Base-by-base conservation (phyloP, 208 protist species). In the Acanthamoeba culbertsoni region DNA sequence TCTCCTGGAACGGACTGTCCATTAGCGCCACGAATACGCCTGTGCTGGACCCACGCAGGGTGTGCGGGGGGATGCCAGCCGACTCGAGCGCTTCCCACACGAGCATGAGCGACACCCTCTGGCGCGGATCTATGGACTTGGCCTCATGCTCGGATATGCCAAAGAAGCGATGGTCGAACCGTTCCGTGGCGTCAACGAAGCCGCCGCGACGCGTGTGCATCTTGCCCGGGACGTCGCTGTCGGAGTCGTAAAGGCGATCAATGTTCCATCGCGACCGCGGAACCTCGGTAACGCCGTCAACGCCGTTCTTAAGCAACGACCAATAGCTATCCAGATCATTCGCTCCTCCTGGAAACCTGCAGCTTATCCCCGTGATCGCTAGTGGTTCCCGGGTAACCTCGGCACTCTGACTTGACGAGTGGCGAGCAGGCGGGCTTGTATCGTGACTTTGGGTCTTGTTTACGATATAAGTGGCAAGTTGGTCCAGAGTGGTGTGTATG, bases 281-380 rank as follows among this genome's bases (percentile, higher is more conserved):
- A 20, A 93, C 46, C 20, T 93, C 63, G 10, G 65, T 46, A 18
- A 73, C 62, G n/a, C 91, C 91, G 43, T 93, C 91, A 2, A 93
- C 48, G 33, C 59, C 57, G 65, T 42, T 46, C 23, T 23, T 10
- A 7, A 93, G 48, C 37, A 75, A n/a, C 10, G 59, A 16, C 65
- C 35, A 88, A 84, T 92, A 94, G 46, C 48, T 91, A 26, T 92
- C 42, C n/a, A 93, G n/a, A 45, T 92, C 40, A 28, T 86, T 33
- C 42, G 88, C 93, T 28, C 93, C 94, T 33, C 93, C 94, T 43
- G 92, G 92, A 35, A 84, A 89, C 35, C 91, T 75, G 79, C 90
- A 91, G 28, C 92, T 84, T 14, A 95, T 79, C 90, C 68, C 75
- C 7, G 91, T 92, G 42, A 88, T 75, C 4, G 71, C 77, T 37